A percentile compares a stretch with the other conserved stretches of the same genome.
These are phyloP conservation scores for Xylariaceae sp. DNA, from an alignment of 2,329 filamentous ascomycete genomes.

Conservation along the genomic window DNA sequence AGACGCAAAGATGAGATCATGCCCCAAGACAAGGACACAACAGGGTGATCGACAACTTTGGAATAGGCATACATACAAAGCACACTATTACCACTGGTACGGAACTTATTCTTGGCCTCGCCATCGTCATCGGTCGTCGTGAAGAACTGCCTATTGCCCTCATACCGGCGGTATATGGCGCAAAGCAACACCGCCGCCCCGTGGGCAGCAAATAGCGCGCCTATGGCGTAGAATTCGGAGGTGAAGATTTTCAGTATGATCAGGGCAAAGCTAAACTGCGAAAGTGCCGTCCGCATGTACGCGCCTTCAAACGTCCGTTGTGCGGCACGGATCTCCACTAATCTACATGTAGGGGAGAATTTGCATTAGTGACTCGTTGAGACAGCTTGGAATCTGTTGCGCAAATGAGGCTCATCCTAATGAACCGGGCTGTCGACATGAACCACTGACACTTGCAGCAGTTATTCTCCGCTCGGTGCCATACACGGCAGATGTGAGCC, in stretches of 20 bases:
- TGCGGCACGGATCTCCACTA: slow-evolving; percentile 91
- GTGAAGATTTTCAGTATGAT: slow-evolving; percentile 97
- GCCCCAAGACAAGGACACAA: neutral
- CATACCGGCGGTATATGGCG: slow-evolving; percentile 81
- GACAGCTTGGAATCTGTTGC: neutral
- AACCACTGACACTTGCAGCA: slow-evolving; percentile 9
- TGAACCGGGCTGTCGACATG: neutral
- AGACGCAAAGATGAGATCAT: neutral
- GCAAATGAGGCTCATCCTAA: slow-evolving; percentile 1
- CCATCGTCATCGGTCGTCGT: slow-evolving; percentile 51
- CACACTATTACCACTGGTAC: slow-evolving; percentile 66
- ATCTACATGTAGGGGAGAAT: slow-evolving; percentile 44
- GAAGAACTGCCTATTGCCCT: slow-evolving; percentile 95
- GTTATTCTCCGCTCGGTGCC: neutral
- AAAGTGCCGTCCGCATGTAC: slow-evolving; percentile 91
- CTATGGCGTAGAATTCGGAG: slow-evolving; percentile 92
- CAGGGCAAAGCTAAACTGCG: slow-evolving; percentile 92
- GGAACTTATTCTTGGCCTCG: slow-evolving; percentile 57
- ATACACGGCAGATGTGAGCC: slow-evolving; percentile 5
- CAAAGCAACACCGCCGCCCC: slow-evolving; percentile 83
- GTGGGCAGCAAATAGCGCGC: slow-evolving; percentile 93
- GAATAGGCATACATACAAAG: slow-evolving; percentile 33
- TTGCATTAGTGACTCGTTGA: slow-evolving; percentile 12
- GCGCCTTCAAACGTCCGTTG: slow-evolving; percentile 97
- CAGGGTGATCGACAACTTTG: neutral